Base-by-base conservation (phyloP, 306 rosid species). In the Ochetophila trinervis region DNA sequence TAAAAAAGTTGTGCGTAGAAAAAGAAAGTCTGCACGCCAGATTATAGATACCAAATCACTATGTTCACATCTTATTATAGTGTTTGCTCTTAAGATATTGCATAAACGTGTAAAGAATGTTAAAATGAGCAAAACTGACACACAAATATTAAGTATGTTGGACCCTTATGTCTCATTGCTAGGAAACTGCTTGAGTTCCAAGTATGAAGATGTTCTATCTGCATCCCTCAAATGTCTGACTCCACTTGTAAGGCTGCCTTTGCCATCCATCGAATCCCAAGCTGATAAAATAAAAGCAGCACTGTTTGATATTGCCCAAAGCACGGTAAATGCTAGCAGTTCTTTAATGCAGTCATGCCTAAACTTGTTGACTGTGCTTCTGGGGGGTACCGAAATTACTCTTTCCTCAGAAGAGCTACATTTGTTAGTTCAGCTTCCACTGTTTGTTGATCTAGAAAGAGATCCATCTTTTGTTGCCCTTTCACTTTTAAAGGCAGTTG, bases 141-240 rank as follows among this genome's bases (percentile, higher is more conserved):
- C 44, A 67, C 69, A 65, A 16, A 58, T 76, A 65, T 57, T 85
- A 55, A 74, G 97, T 34, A 74, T 84, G 79, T 71, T 93, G 37
- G 96, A 93, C 73, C 98, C 98, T 52, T 89, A 89, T 78, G 77
- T 89, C 73, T 66, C 63, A 66, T 70, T 89, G 56, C 72, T 93
- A 18, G 80, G 79, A 62, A 82, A 72, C 63, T 78, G 95, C 71
- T 75, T 93, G 75, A 63, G 27, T 60, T 89, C 96, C 19, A 93
- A 86, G 79, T 87, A 89, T 69, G 98, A 93, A 82, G 97, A 93
- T 74, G 86, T 92, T 57, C 62, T 89, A 78, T 89, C 93, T 54
- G 67, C 86, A 53, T 76, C 96, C 49, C 83, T 92, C 73, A 83
- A 83, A 70, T 89, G 96, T 86, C 90, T 92, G 57, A 78, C 87